Conservation (phyloP, 2,329 filamentous ascomycete genomes). For the Phialemonium atrogriseum region DNA sequence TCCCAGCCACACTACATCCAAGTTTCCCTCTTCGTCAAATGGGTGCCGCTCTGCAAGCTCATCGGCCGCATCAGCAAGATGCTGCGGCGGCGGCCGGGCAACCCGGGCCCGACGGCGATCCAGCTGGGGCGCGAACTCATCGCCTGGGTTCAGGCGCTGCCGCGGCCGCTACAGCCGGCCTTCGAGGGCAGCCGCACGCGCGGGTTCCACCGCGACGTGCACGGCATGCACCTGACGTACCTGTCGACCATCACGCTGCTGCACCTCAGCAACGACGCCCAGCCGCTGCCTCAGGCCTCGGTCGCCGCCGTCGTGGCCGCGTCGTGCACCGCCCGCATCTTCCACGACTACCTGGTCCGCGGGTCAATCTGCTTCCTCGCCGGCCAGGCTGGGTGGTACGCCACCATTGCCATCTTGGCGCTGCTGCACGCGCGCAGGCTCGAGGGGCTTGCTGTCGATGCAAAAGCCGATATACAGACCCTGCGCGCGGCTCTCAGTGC, state of each 20-base stretch:
- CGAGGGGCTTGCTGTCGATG: slow-evolving; percentile 19
- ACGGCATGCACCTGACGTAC: slow-evolving; percentile 32
- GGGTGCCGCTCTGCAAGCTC: slow-evolving; percentile 30
- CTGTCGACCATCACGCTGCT: slow-evolving; percentile 31
- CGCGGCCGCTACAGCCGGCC: slow-evolving; percentile 22
- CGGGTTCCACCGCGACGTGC: slow-evolving; percentile 29
- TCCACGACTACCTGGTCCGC: slow-evolving; percentile 28
- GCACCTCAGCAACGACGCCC: slow-evolving; percentile 24
- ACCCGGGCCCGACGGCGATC: slow-evolving; percentile 11
- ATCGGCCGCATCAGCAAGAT: slow-evolving; percentile 30
- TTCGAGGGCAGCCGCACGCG: slow-evolving; percentile 19
- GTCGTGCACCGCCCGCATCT: slow-evolving; percentile 27
- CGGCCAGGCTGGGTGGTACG: slow-evolving; percentile 34
- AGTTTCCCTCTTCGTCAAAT: slow-evolving; percentile 31
- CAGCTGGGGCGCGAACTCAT: slow-evolving; percentile 24
- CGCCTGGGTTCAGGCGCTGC: slow-evolving; percentile 25
- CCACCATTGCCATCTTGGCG: slow-evolving; percentile 30
- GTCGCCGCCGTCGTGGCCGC: slow-evolving; percentile 27
- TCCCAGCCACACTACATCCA: slow-evolving; percentile 21
- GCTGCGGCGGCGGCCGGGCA: slow-evolving; percentile 19
- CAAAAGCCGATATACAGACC: too few species aligned
- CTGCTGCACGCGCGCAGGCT: slow-evolving; percentile 28
- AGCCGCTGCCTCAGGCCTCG: slow-evolving; percentile 26
- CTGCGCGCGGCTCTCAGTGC: too few species aligned
- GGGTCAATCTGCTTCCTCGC: slow-evolving; percentile 30